A percentile compares a stretch with the other conserved stretches of the same genome.
phyloP scores from a whole-genome alignment of 257 asterid genomes.

The Nicotiana obtusifolia region DNA sequence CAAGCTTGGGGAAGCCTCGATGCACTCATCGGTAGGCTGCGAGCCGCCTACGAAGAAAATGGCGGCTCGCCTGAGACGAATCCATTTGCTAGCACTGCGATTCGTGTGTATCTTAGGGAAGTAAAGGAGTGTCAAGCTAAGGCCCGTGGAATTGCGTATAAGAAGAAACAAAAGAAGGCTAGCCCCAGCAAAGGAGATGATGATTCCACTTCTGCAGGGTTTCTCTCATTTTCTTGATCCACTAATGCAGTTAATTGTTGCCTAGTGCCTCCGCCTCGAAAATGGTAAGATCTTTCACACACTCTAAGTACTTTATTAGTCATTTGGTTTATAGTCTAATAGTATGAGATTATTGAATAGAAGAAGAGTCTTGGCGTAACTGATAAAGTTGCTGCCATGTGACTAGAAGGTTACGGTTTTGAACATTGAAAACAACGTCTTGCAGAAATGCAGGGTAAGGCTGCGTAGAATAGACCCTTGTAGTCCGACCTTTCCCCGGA shows the following conservation, averaged over 20 bases:
- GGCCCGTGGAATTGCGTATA: constrained; percentile 16
- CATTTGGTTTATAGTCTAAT: no score
- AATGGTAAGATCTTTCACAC: no score
- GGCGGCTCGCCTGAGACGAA: constrained; percentile 16
- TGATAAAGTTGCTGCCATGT: no score
- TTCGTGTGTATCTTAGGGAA: constrained; percentile 12
- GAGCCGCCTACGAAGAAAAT: constrained; percentile 20
- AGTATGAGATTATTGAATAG: no score
- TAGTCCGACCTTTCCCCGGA: no score
- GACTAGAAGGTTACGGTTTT: no score
- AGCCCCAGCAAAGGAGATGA: constrained; percentile 1
- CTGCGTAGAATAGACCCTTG: no score
- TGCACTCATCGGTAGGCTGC: constrained; percentile 9
- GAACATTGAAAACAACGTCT: no score
- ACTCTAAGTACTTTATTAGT: no score
- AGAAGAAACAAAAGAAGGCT: constrained; percentile 13
- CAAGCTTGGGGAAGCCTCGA: constrained; percentile 16
- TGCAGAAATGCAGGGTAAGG: no score
- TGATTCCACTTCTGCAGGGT: neutral
- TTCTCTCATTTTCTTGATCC: constrained; percentile 11
- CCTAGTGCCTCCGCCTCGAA: neutral
- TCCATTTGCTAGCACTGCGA: constrained; percentile 4
- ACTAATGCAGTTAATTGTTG: neutral
- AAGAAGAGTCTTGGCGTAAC: no score
- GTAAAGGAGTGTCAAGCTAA: constrained; percentile 20